Evolutionary conservation across 768 basidiomycete species (phyloP).

Genomic region (Sporobolomyces roseus): DNA sequence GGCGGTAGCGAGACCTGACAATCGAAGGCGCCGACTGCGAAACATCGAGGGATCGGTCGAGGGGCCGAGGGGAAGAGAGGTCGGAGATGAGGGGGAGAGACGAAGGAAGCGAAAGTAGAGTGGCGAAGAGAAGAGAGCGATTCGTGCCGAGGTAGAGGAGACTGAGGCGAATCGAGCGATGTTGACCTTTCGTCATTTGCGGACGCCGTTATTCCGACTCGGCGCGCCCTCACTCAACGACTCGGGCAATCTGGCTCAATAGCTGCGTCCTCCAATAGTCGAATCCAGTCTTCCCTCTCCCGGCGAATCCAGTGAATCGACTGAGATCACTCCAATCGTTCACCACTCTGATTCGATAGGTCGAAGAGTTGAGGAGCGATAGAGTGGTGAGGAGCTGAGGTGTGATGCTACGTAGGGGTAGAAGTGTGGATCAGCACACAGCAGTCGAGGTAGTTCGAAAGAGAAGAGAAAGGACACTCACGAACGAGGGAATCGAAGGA

Average conservation of each 20-base stretch:
- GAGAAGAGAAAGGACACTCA: not conserved
- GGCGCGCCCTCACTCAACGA: no score
- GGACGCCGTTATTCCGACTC: no score
- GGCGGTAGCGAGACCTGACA: no score
- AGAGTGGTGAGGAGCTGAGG: constrained; percentile 21
- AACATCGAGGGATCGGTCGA: no score
- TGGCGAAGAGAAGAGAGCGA: no score
- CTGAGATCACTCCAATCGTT: constrained; percentile 1
- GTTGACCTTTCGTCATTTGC: no score
- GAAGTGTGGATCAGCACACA: not conserved
- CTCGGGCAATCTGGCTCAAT: not conserved
- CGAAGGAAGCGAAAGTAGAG: no score
- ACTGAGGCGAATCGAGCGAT: no score
- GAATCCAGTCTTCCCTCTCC: not conserved
- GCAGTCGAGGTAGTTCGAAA: not conserved
- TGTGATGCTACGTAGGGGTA: constrained; percentile 1
- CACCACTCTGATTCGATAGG: constrained; percentile 1
- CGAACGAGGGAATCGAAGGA: constrained; percentile 12
- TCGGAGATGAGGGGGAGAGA: no score
- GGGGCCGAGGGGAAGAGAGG: no score
- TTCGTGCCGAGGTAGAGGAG: no score
- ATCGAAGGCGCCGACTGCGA: no score
- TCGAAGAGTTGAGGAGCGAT: not conserved
- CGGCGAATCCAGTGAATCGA: not conserved
- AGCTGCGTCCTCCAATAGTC: not conserved